Conservation (phyloP, 139 green algal species). For the Raphidocelis subcapitata region DNA sequence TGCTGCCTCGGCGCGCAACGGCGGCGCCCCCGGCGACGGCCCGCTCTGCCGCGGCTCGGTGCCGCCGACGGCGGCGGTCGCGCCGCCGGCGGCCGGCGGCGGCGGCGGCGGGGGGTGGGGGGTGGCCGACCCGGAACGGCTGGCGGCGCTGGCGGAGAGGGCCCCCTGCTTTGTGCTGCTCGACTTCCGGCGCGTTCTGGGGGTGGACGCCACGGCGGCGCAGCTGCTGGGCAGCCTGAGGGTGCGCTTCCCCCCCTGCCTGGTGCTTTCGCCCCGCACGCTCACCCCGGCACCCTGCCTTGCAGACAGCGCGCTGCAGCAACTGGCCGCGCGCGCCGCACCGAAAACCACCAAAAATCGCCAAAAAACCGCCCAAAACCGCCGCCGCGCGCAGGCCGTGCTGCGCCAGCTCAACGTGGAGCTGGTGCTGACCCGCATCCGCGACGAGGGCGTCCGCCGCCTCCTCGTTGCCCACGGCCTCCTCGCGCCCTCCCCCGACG, state of each 20-base stretch:
- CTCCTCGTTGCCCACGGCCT: constrained; percentile 62
- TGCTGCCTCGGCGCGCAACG: no score
- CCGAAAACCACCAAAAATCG: no score
- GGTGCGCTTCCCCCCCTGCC: background rate
- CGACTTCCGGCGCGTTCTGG: constrained; percentile 70
- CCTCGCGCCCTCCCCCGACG: constrained; percentile 16
- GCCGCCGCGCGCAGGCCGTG: background rate
- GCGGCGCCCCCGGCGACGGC: background rate
- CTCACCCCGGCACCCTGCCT: no score
- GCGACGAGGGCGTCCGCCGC: constrained; percentile 15
- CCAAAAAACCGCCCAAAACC: no score
- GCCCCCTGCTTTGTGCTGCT: constrained; percentile 59
- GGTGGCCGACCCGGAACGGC: background rate
- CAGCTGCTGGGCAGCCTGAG: constrained; percentile 67
- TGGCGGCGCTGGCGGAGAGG: constrained; percentile 11
- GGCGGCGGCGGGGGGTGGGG: background rate
- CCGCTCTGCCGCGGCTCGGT: background rate
- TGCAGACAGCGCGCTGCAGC: no score
- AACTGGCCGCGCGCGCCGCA: no score
- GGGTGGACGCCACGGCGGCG: constrained; percentile 74
- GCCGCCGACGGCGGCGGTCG: background rate
- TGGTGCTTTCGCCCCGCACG: no score
- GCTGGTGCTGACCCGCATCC: constrained; percentile 59
- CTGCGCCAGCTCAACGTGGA: constrained; percentile 47
- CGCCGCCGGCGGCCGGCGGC: constrained; percentile 1